Evolutionary conservation across 192 early-diverging fungal species (phyloP).

Genomic region (Pilobolus umbonatus): DNA sequence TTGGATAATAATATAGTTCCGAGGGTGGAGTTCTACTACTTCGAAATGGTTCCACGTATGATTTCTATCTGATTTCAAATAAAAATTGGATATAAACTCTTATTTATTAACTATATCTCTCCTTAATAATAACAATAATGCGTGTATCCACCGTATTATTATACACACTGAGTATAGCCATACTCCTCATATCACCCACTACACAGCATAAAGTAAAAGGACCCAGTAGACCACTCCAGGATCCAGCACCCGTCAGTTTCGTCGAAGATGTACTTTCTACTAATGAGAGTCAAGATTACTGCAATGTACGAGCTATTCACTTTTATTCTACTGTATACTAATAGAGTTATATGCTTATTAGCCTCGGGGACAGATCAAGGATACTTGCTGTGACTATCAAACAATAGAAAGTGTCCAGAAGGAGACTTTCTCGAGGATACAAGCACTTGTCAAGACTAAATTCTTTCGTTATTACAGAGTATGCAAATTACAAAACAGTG

Average conservation of each 20-base stretch:
- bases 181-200: background rate
- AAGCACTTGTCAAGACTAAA: conserved; percentile 72
- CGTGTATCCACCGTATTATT: background rate
- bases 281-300: conserved; percentile 2
- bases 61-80: no score
- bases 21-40: no score
- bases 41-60: no score
- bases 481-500: conserved; percentile 3
- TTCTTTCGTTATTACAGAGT: conserved; percentile 94
- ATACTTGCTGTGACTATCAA: conserved; percentile 68
- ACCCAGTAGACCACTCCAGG: background rate
- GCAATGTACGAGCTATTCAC: background rate
- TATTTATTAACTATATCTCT: no score
- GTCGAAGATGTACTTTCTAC: background rate
- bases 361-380: conserved; percentile 54
- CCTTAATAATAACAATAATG: background rate
- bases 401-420: conserved; percentile 73
- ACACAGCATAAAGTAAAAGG: background rate
- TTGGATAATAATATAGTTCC: no score
- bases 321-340: background rate
- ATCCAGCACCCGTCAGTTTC: conserved; percentile 4
- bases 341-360: conserved; percentile 4
- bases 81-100: no score
- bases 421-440: conserved; percentile 60
- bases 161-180: background rate